Conservation (phyloP, 192 early-diverging fungal species). For the Globomyces pollinis-pini region DNA sequence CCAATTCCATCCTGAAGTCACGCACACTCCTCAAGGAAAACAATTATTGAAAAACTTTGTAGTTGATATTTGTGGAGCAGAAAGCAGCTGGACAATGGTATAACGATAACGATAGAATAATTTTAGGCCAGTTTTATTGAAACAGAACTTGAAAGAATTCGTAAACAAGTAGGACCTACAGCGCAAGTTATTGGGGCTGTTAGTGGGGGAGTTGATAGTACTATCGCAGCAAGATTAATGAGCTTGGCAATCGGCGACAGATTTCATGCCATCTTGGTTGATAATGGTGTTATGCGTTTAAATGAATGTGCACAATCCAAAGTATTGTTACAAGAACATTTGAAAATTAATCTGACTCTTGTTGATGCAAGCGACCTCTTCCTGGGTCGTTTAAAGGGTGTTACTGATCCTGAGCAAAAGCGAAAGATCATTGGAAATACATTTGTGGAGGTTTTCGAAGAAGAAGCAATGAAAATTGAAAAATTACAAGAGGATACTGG, state of each 20-base stretch:
- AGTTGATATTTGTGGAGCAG: slow-evolving; percentile 72
- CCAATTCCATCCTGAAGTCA: slow-evolving; percentile 99
- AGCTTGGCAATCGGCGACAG: slow-evolving; percentile 95
- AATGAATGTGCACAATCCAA: slow-evolving; percentile 88
- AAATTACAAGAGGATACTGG: slow-evolving; percentile 61
- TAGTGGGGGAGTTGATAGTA: slow-evolving; percentile 92
- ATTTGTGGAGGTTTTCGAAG: slow-evolving; percentile 97
- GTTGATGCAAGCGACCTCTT: slow-evolving; percentile 82
- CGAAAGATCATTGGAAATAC: slow-evolving; percentile 99
- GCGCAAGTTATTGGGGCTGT: slow-evolving; percentile 96
- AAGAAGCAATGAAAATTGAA: slow-evolving; percentile 84
- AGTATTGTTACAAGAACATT: slow-evolving; percentile 73
- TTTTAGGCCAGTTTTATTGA: slow-evolving; percentile 74
- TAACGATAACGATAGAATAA: not conserved
- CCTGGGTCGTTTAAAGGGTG: slow-evolving; percentile 71
- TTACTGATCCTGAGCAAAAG: slow-evolving; percentile 94
- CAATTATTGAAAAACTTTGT: slow-evolving; percentile 90
- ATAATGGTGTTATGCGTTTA: slow-evolving; percentile 98
- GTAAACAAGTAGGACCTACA: slow-evolving; percentile 77
- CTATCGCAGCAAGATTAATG: slow-evolving; percentile 95
- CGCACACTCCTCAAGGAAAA: slow-evolving; percentile 86
- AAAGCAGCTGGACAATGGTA: slow-evolving; percentile 90
- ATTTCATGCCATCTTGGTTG: slow-evolving; percentile 96
- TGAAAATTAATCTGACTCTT: slow-evolving; percentile 94
- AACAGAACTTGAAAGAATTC: slow-evolving; percentile 93